Evolutionary conservation across 371 early-diverging fungal genomes (phyloP).

Genomic region (Mortierella sp.): DNA sequence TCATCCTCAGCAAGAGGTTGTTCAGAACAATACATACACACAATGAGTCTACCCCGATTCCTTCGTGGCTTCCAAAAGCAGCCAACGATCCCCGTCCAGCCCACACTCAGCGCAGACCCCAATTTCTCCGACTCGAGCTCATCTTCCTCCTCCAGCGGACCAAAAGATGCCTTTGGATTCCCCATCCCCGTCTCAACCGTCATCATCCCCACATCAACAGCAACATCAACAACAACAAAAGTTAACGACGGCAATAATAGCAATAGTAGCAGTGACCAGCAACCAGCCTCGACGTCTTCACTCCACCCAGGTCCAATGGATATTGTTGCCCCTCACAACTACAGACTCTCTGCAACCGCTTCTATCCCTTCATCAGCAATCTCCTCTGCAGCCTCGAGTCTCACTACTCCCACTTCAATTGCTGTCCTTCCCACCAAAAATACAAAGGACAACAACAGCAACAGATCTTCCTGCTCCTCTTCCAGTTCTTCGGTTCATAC

Average conservation of each 20-base stretch:
- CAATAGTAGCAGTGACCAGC: background rate
- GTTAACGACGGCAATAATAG: background rate
- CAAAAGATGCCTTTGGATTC: constrained; percentile 36
- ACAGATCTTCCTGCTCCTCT: constrained; percentile 9
- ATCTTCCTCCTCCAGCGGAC: constrained; percentile 27
- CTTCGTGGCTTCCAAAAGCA: constrained; percentile 34
- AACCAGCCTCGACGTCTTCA: background rate
- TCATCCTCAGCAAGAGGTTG: background rate
- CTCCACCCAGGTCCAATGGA: constrained; percentile 11
- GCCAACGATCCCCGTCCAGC: background rate
- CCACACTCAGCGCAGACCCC: background rate
- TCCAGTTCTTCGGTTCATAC: constrained; percentile 8
- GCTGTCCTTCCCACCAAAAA: background rate
- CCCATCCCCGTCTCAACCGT: constrained; percentile 38
- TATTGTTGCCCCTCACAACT: background rate
- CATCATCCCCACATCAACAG: background rate
- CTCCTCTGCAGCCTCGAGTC: constrained; percentile 3
- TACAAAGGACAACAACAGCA: background rate
- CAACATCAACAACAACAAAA: background rate
- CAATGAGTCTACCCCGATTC: constrained; percentile 45
- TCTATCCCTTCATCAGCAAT: background rate
- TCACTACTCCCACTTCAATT: background rate
- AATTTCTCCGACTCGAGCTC: constrained; percentile 27
- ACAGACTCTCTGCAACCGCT: background rate
- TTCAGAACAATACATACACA: background rate